Evolutionary conservation across 768 basidiomycete species (phyloP).

Genomic region (Mycena epipterygia): DNA sequence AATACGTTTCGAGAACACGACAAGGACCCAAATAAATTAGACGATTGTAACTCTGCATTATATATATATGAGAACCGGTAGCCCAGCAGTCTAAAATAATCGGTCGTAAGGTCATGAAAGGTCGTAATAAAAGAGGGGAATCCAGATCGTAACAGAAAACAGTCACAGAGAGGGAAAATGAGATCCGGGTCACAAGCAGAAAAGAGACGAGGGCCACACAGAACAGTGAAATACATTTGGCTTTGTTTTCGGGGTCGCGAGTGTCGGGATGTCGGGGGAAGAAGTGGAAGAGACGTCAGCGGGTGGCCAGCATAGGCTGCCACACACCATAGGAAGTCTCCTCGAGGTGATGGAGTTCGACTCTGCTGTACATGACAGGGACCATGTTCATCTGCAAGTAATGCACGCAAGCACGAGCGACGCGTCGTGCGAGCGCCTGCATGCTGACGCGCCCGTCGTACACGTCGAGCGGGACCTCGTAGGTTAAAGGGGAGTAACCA

Average conservation of each 20-base stretch:
- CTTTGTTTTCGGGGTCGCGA: neutral
- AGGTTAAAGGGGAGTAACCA: slow-evolving; percentile 78
- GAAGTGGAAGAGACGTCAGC: slow-evolving; percentile 38
- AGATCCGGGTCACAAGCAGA: slow-evolving; percentile 18
- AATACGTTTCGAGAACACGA: neutral
- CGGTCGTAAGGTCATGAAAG: slow-evolving; percentile 27
- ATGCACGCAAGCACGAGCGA: slow-evolving; percentile 79
- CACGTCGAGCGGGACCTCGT: slow-evolving; percentile 79
- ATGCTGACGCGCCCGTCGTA: slow-evolving; percentile 76
- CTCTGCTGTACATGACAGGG: slow-evolving; percentile 76
- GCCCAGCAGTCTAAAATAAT: slow-evolving; percentile 16
- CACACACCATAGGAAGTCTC: slow-evolving; percentile 77
- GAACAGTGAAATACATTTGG: neutral
- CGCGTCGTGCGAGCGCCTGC: slow-evolving; percentile 75
- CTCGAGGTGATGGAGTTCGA: slow-evolving; percentile 79
- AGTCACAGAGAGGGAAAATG: slow-evolving; percentile 12
- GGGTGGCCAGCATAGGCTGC: slow-evolving; percentile 75
- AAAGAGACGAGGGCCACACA: slow-evolving; percentile 5
- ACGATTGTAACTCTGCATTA: slow-evolving; percentile 3
- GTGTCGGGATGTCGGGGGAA: neutral
- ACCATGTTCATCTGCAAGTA: slow-evolving; percentile 84
- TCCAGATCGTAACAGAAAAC: slow-evolving; percentile 18
- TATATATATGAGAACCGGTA: neutral
- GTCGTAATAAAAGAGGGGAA: slow-evolving; percentile 32
- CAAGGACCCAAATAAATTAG: slow-evolving; percentile 26